These are phyloP conservation scores for Trifolium repens DNA, from an alignment of 306 rosid genomes.

Conservation along the genomic window DNA sequence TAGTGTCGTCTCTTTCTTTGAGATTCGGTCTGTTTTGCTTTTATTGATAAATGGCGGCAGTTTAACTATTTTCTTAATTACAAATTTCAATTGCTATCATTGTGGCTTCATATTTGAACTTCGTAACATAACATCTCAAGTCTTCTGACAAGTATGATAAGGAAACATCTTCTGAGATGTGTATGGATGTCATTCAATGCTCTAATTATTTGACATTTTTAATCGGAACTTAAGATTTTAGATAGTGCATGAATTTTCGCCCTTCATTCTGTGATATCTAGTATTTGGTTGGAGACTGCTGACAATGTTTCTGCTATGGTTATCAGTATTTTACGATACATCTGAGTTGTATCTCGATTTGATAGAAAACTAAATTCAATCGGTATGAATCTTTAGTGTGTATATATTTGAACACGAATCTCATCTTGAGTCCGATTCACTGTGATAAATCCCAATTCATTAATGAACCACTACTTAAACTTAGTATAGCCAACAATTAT, in stretches of 20 bases:
- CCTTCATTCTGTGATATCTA: constrained; percentile 5
- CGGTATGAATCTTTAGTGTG: background rate
- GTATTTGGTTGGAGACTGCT: constrained; percentile 30
- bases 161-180: background rate
- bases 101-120: constrained; percentile 22
- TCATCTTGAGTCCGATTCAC: background rate
- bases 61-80: constrained; percentile 17
- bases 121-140: constrained; percentile 14
- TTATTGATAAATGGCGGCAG: constrained; percentile 16
- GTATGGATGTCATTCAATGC: constrained; percentile 21
- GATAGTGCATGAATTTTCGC: constrained; percentile 25
- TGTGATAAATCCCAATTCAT: background rate
- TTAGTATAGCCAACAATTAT: background rate
- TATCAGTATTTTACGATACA: background rate
- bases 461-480: background rate
- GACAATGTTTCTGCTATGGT: constrained; percentile 15
- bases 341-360: background rate
- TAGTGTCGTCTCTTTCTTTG: constrained; percentile 17
- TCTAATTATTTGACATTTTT: constrained; percentile 23
- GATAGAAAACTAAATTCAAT: background rate
- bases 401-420: background rate
- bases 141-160: constrained; percentile 6
- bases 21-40: background rate
- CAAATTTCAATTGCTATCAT: constrained; percentile 15
- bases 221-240: background rate